Evolutionary conservation across 441 rosid species (phyloP).

Genomic region (Eugenia klotzschiana): DNA sequence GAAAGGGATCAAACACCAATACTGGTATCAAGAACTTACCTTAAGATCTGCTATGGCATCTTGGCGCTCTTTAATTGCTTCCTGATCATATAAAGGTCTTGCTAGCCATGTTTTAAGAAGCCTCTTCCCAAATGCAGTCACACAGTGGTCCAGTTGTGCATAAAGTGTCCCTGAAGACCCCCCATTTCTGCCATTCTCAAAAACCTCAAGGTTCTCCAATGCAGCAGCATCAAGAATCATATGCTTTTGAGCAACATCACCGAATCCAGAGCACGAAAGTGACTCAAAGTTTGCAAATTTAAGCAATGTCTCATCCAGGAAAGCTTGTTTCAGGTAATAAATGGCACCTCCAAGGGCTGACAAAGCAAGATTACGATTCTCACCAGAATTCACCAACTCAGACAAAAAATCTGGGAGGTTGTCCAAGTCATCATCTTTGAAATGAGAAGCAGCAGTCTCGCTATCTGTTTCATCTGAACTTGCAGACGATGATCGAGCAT

Average conservation of each 20-base stretch:
- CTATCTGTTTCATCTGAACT: constrained; percentile 16
- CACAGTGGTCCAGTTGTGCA: constrained; percentile 81
- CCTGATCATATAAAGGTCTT: constrained; percentile 62
- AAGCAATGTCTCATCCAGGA: constrained; percentile 79
- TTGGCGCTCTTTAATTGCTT: constrained; percentile 78
- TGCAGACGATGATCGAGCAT: constrained; percentile 25
- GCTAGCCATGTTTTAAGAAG: constrained; percentile 90
- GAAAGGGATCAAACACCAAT: neutral
- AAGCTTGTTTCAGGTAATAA: constrained; percentile 81
- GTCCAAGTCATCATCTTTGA: constrained; percentile 15
- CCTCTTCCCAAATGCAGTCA: constrained; percentile 86
- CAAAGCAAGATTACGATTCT: constrained; percentile 52
- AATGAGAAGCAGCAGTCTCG: constrained; percentile 8
- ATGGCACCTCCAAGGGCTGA: constrained; percentile 96
- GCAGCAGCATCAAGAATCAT: constrained; percentile 97
- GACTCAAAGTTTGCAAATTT: constrained; percentile 80
- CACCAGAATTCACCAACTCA: constrained; percentile 42
- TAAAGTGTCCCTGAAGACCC: constrained; percentile 80
- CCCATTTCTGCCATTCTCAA: constrained; percentile 87
- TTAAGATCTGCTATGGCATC: constrained; percentile 77
- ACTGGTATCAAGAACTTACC: constrained; percentile 26
- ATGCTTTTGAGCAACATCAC: constrained; percentile 46
- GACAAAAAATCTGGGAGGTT: constrained; percentile 49
- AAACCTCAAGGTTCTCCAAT: constrained; percentile 92
- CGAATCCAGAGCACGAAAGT: constrained; percentile 62